phyloP scores from a whole-genome alignment of 306 rosid species.

The Styphnolobium japonicum region DNA sequence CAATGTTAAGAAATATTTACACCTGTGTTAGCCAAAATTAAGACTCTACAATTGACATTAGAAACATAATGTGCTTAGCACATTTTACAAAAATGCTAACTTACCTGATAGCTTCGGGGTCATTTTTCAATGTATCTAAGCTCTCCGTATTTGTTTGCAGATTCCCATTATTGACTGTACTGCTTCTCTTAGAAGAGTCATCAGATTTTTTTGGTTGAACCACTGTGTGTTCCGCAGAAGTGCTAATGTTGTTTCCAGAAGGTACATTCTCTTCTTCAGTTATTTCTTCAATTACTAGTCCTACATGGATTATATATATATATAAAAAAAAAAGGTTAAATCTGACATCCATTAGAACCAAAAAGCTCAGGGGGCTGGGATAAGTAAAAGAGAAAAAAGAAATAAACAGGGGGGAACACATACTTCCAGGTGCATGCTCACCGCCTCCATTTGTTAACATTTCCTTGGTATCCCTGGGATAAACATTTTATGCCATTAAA shows the following conservation, averaged over 20 bases:
- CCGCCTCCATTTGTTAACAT: constrained; percentile 49
- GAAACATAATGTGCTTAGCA: not conserved
- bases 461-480: constrained; percentile 77
- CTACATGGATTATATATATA: constrained; percentile 31
- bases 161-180: constrained; percentile 36
- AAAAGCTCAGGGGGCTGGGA: not conserved
- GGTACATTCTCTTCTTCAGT: constrained; percentile 62
- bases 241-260: constrained; percentile 37
- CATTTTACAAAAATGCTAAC: constrained; percentile 9
- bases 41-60: no score
- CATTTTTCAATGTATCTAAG: constrained; percentile 54
- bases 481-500: constrained; percentile 31
- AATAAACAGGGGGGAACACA: not conserved
- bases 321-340: not conserved
- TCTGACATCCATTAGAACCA: constrained; percentile 3
- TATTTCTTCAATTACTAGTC: constrained; percentile 81
- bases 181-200: constrained; percentile 38
- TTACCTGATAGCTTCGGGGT: constrained; percentile 81
- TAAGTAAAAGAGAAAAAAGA: not conserved
- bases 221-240: constrained; percentile 37
- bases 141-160: constrained; percentile 40
- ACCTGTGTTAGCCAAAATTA: no score
- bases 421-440: constrained; percentile 47
- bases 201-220: constrained; percentile 42
- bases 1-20: not conserved